phyloP scores from a whole-genome alignment of 345 rosid genomes.

The Hypericum perforatum region DNA sequence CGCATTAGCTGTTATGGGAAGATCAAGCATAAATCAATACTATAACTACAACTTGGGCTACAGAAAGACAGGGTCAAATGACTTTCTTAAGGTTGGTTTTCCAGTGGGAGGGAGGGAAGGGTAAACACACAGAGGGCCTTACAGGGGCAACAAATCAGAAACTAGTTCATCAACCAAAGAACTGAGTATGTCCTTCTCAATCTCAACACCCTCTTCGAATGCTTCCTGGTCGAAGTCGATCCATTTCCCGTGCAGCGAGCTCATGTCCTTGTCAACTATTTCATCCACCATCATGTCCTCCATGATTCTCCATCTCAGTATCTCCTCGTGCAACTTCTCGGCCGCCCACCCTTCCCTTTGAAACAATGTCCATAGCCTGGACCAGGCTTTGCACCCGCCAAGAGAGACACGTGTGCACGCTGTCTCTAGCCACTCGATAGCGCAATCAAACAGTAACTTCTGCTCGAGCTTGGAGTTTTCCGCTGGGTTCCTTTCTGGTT shows the following conservation, averaged over 20 bases:
- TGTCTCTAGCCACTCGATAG: slow-evolving; percentile 35
- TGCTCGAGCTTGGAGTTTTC: slow-evolving; percentile 33
- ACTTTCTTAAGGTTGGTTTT: too few species aligned
- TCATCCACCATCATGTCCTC: slow-evolving; percentile 72
- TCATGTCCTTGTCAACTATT: slow-evolving; percentile 75
- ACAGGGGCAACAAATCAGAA: slow-evolving; percentile 25
- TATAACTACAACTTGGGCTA: too few species aligned
- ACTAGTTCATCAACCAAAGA: slow-evolving; percentile 64
- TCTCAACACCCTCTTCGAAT: slow-evolving; percentile 53
- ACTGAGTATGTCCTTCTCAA: slow-evolving; percentile 50
- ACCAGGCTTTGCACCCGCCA: slow-evolving; percentile 45
- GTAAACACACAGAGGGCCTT: too few species aligned
- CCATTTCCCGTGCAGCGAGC: slow-evolving; percentile 54
- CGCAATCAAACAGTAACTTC: slow-evolving; percentile 48
- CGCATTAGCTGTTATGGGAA: too few species aligned
- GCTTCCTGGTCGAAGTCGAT: slow-evolving; percentile 52
- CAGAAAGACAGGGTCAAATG: too few species aligned
- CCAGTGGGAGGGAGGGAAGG: too few species aligned
- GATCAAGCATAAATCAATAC: too few species aligned
- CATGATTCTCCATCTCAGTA: slow-evolving; percentile 39
- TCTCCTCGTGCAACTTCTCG: slow-evolving; percentile 47
- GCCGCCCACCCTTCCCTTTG: slow-evolving; percentile 42
- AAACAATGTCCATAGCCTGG: slow-evolving; percentile 22
- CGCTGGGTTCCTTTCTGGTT: slow-evolving; percentile 21
- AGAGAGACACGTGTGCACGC: slow-evolving; percentile 24